Evolutionary conservation across 768 basidiomycete genomes (phyloP).

Genomic region (Lactifluus piperatus): DNA sequence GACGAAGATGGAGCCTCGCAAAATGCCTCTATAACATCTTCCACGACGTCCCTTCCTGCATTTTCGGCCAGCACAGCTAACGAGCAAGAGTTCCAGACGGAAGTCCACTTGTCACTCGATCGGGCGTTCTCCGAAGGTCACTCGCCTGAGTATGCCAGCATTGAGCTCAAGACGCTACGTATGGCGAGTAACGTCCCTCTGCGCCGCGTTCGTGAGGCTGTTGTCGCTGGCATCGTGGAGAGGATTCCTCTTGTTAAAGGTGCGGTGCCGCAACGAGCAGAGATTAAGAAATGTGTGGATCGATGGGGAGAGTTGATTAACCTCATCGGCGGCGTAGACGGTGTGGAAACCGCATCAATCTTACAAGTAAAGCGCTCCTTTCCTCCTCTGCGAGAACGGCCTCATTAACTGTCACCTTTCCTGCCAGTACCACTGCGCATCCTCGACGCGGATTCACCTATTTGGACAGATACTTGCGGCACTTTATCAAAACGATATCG

Average conservation of each 20-base stretch:
- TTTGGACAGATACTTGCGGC: conserved; percentile 83
- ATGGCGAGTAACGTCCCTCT: conserved; percentile 95
- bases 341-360: conserved; percentile 67
- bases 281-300: conserved; percentile 51
- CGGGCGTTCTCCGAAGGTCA: conserved; percentile 90
- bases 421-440: conserved; percentile 52
- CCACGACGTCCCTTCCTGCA: conserved; percentile 39
- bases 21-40: conserved; percentile 38
- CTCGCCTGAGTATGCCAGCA: conserved; percentile 84
- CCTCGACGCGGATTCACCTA: conserved; percentile 51
- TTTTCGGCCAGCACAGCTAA: conserved; percentile 30
- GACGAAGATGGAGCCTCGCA: too few species aligned
- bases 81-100: conserved; percentile 55
- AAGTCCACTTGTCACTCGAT: conserved; percentile 78
- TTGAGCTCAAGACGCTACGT: conserved; percentile 92
- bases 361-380: conserved; percentile 52
- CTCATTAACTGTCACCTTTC: neutral
- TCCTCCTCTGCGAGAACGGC: neutral
- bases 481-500: conserved; percentile 85
- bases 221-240: conserved; percentile 77
- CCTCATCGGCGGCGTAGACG: conserved; percentile 74
- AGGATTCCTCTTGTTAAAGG: conserved; percentile 56
- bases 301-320: conserved; percentile 83
- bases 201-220: conserved; percentile 75
- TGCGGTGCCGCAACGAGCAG: conserved; percentile 48